Conservation (phyloP, 306 rosid species). For the Rosa chinensis region DNA sequence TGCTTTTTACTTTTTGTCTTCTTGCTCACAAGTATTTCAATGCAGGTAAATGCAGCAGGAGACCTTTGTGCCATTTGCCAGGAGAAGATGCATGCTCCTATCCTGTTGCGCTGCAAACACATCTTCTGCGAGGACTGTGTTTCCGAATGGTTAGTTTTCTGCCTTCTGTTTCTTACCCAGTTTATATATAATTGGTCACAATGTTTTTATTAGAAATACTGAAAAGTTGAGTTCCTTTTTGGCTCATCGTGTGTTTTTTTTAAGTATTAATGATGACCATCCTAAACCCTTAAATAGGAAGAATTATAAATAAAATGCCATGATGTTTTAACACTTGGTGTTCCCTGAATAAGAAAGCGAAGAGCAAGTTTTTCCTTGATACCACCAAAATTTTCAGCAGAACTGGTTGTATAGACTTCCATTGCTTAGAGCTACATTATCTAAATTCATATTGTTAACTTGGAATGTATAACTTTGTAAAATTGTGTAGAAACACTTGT, state of each 20-base stretch:
- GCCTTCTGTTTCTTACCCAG: conserved; percentile 16
- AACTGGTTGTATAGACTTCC: background rate
- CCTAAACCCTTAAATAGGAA: background rate
- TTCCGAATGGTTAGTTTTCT: conserved; percentile 79
- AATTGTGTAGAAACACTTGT: background rate
- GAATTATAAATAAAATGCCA: background rate
- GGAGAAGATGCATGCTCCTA: conserved; percentile 86
- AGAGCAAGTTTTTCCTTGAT: background rate
- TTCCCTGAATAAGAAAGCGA: background rate
- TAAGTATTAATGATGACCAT: conserved; percentile 1
- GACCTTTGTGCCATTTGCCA: conserved; percentile 96
- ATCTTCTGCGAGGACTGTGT: conserved; percentile 96
- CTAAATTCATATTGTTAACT: background rate
- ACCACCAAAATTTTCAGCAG: background rate
- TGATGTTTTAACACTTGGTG: too few relatives aligned
- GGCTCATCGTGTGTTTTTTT: background rate
- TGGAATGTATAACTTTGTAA: background rate
- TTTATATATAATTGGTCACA: conserved; percentile 10
- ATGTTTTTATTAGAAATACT: background rate
- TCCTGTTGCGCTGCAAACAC: conserved; percentile 80
- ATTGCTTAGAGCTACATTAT: background rate
- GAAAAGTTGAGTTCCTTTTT: conserved; percentile 1
- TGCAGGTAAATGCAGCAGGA: conserved; percentile 80
- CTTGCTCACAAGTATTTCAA: conserved; percentile 26
- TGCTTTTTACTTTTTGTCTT: background rate